Evolutionary conservation across 179 eudicot genomes (phyloP).

Genomic region (Heliamphora ciliata): DNA sequence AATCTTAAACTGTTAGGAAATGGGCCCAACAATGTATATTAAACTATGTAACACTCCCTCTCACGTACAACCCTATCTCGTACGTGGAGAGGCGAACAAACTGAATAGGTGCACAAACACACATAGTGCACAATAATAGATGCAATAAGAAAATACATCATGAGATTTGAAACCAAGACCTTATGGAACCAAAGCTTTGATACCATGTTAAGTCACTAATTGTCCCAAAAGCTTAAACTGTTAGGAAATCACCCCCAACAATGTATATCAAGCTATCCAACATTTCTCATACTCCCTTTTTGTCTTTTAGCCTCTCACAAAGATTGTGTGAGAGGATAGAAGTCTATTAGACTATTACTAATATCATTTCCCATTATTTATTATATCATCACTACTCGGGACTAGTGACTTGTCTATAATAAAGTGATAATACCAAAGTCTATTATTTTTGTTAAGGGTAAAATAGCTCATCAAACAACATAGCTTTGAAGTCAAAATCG

Average conservation of each 20-base stretch:
- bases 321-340: too few relatives aligned
- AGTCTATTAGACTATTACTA: too few relatives aligned
- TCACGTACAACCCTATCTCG: neutral
- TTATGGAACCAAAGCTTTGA: neutral
- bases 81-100: neutral
- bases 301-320: too few relatives aligned
- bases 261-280: neutral
- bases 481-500: neutral
- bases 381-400: too few relatives aligned
- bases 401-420: too few relatives aligned
- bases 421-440: neutral
- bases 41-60: neutral
- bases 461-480: neutral
- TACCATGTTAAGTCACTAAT: neutral
- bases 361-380: too few relatives aligned
- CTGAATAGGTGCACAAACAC: neutral
- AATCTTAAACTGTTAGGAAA: neutral
- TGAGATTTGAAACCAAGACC: neutral
- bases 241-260: neutral
- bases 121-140: neutral
- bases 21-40: neutral
- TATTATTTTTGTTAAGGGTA: too few relatives aligned
- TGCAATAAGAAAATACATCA: neutral
- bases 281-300: neutral
- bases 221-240: neutral